A percentile compares a stretch with the other conserved stretches of the same genome.
Conservation (phyloP, 495 filamentous ascomycete genomes). For the Penicillium mononematosum region DNA sequence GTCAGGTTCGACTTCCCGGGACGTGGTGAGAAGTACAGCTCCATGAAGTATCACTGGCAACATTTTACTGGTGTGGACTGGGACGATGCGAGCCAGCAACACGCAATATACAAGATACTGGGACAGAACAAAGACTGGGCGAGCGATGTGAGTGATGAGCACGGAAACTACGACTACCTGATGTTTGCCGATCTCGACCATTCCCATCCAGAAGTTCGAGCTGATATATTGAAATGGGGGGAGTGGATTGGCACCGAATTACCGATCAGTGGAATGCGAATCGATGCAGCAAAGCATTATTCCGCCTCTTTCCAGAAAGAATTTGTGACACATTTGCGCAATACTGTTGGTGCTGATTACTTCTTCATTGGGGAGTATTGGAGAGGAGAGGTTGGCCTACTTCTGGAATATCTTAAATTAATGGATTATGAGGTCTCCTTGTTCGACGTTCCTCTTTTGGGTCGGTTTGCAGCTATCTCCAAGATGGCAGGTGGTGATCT, state of each 20-base stretch:
- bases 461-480: constrained; percentile 58
- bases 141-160: constrained; percentile 59
- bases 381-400: constrained; percentile 56
- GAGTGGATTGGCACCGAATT: constrained; percentile 62
- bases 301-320: constrained; percentile 61
- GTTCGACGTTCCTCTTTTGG: constrained; percentile 68
- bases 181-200: constrained; percentile 70
- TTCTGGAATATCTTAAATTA: constrained; percentile 57
- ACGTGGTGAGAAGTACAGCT: constrained; percentile 57
- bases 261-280: constrained; percentile 63
- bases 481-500: constrained; percentile 57
- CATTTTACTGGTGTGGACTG: constrained; percentile 72
- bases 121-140: constrained; percentile 65
- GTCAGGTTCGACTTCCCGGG: constrained; percentile 66
- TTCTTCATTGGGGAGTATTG: constrained; percentile 76
- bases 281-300: constrained; percentile 74
- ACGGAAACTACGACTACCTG: constrained; percentile 73
- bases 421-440: constrained; percentile 62
- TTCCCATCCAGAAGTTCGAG: constrained; percentile 59
- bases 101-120: constrained; percentile 65
- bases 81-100: constrained; percentile 54
- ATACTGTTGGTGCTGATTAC: constrained; percentile 49
- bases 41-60: constrained; percentile 62
- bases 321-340: constrained; percentile 56
- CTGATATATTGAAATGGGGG: constrained; percentile 68